Base-by-base conservation (phyloP, 1,139 yeast genomes). In the Kazachstania sp. region DNA sequence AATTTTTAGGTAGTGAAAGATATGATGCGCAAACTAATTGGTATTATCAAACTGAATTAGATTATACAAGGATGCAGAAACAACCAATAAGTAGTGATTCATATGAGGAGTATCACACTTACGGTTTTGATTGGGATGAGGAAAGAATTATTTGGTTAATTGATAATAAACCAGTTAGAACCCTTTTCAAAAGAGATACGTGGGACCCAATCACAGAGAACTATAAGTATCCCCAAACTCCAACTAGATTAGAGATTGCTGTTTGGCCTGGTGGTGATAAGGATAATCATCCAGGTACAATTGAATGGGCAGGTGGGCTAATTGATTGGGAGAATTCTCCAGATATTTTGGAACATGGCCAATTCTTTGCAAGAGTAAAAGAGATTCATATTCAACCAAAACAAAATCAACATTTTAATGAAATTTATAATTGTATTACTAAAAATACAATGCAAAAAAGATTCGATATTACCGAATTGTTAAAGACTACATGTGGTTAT, bases 241-340 rank as follows among this genome's bases (percentile, higher is more conserved):
- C 97, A 1, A 73, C 92, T 44, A 78, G 95, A 61, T 68, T 90
- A 49, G 95, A 90, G 69, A 68, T 86, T 48, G 87, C 95, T 6
- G 66, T 90, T 52, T 90, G 97, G 97, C 95, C 97, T 3, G 97
- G 86, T 65, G 97, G 97, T 51, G 76, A 74, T 51, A 68, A 78
- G 26, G 58, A 72, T 43, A 78, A 77, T 62, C 80, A 79, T 35
- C 67, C 71, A 41, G 97, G 97, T 64, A 90, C 97, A 16, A 73
- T 82, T 54, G 83, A 77, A 55, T 90, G 97, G 97, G 95, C 97
- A 36, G 97, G 97, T 63, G 97, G 97, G 61, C 70, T 60, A 5
- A 78, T 88, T 50, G 77, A 87, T 70, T 90, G 97, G 97, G 66
- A 63, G 3, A 58, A 56, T 42, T 49, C 66, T 1, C 57, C 59